phyloP scores from a whole-genome alignment of 148 eudicot genomes.

The Rhododendron simsii region DNA sequence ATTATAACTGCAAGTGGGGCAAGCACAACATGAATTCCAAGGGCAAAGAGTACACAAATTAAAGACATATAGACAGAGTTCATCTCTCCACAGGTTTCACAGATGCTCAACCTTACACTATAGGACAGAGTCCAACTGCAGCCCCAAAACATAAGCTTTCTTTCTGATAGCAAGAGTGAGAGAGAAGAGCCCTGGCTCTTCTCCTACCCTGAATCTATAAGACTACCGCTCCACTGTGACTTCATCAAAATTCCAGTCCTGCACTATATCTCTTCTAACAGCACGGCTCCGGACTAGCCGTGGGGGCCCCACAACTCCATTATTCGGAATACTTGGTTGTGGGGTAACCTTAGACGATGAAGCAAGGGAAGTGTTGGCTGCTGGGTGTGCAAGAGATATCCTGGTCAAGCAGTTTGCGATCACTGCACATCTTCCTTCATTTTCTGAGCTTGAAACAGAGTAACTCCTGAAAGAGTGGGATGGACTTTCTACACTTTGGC shows the following conservation, averaged over 20 bases:
- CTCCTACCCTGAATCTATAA: background rate
- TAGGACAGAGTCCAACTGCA: slow-evolving; percentile 6
- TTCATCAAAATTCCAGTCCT: slow-evolving; percentile 83
- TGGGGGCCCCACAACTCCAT: slow-evolving; percentile 46
- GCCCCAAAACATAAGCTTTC: slow-evolving; percentile 2
- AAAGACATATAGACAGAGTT: slow-evolving; percentile 4
- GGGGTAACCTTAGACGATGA: slow-evolving; percentile 84
- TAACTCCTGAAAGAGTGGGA: slow-evolving; percentile 83
- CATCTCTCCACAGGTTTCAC: background rate
- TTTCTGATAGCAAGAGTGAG: background rate
- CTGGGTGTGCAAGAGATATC: slow-evolving; percentile 35
- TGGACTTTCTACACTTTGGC: slow-evolving; percentile 87
- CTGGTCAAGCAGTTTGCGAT: slow-evolving; percentile 62
- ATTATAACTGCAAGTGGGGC: background rate
- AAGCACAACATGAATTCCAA: background rate
- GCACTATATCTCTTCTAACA: slow-evolving; percentile 71
- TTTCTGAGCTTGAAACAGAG: slow-evolving; percentile 88
- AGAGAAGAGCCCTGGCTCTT: background rate
- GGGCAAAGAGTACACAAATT: background rate
- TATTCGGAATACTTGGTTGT: slow-evolving; percentile 49
- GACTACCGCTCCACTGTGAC: slow-evolving; percentile 34
- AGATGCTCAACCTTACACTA: slow-evolving; percentile 9
- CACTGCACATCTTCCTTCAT: slow-evolving; percentile 72
- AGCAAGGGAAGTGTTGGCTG: slow-evolving; percentile 30
- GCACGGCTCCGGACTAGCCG: slow-evolving; percentile 76